These are phyloP conservation scores for Moniliophthora roreri DNA, from an alignment of 1,284 basidiomycete species.

Conservation along the genomic window DNA sequence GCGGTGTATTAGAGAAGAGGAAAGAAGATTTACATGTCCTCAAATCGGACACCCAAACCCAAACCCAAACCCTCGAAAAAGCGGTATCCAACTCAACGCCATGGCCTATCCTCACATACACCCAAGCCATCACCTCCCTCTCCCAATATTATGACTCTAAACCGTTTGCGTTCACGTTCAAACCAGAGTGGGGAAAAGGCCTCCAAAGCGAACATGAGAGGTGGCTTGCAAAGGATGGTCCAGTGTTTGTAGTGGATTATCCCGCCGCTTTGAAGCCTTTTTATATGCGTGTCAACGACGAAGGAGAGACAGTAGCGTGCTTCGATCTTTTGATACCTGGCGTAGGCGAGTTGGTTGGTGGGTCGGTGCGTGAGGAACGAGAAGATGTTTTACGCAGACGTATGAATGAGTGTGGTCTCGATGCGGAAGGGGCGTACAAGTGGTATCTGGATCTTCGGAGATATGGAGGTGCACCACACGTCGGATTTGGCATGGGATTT, in stretches of 20 bases:
- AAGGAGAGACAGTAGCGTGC: constrained; percentile 77
- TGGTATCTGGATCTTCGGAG: constrained; percentile 88
- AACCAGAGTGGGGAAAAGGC: constrained; percentile 68
- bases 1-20: constrained; percentile 24
- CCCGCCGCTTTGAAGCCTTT: constrained; percentile 86
- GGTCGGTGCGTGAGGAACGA: constrained; percentile 88
- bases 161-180: constrained; percentile 45
- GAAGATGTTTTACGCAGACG: constrained; percentile 51
- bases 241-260: constrained; percentile 93
- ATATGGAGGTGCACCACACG: constrained; percentile 85
- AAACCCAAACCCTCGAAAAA: constrained; percentile 28
- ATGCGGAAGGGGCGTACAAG: constrained; percentile 55
- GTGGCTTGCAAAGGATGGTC: constrained; percentile 80
- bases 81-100: constrained; percentile 31
- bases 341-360: constrained; percentile 90
- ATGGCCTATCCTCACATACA: constrained; percentile 83
- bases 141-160: constrained; percentile 30
- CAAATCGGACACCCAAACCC: no score
- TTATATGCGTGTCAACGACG: constrained; percentile 83
- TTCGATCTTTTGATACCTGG: constrained; percentile 92
- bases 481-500: constrained; percentile 92
- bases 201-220: constrained; percentile 92
- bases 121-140: constrained; percentile 71
- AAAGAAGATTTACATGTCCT: constrained; percentile 27
- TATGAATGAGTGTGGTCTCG: constrained; percentile 47